Base-by-base conservation (phyloP, 352 stramenopile species). In the Lagenidium giganteum region DNA sequence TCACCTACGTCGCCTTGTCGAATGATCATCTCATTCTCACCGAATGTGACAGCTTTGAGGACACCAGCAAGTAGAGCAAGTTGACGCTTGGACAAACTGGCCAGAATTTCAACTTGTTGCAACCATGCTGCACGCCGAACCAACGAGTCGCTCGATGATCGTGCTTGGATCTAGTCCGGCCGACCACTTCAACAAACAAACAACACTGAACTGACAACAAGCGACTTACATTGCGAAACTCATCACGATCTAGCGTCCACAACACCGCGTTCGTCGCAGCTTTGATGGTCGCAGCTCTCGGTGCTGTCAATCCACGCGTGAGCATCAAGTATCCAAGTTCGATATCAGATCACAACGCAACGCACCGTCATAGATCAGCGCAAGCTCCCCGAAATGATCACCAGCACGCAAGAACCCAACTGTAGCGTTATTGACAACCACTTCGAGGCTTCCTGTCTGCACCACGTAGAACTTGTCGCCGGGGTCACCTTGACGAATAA, bases 401-500 rank as follows among this genome's bases (percentile, higher is more conserved):
- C 70, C 76, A 1, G 68, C 53, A 3, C 60, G 61, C 13, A 89
- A 60, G 36, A 64, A 70, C 1, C 76, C 76, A 4, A 89, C 70
- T 13, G 75, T 57, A 13, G 58, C 47, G 4, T 42, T 49, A 50
- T 89, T 89, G 37, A 89, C 76, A n/a, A 81, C 70, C 13, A 84
- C 74, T 31, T 89, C 76, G 4, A 85, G 68, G 8, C 58, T 77
- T 5, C 76, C 76, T 4, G 42, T 47, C 39, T 89, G 71, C 24
- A 89, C 55, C 27, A 89, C 74, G 66, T 97, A 98, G 42, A 98
- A 98, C 51, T 92, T 70, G 59, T 97, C 84, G 32, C 92, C 94
- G 1, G 83, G 64, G 47, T 95, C 87, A 9, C 91, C 88, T 54
- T 98, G 89, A 38, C 80, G 90, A 49, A 98, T 97, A 33, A 98